Evolutionary conservation across 495 filamentous ascomycete species (phyloP).

Genomic region (Penicillium manginii): DNA sequence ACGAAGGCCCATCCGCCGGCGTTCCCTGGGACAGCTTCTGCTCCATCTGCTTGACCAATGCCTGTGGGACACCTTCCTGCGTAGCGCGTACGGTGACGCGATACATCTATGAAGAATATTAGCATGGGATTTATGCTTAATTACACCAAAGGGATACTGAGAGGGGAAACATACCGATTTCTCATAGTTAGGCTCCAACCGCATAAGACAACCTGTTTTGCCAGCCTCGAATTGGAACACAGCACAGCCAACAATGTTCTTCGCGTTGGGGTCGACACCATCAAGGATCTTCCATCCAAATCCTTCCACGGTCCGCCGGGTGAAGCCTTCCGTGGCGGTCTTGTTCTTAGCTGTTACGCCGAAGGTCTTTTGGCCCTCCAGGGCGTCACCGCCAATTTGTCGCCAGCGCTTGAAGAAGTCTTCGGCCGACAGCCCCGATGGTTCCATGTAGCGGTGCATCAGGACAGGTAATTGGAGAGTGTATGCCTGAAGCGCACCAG

Average conservation of each 20-base stretch:
- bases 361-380: slow-evolving; percentile 88
- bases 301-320: slow-evolving; percentile 69
- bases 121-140: background rate
- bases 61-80: slow-evolving; percentile 81
- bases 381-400: slow-evolving; percentile 87
- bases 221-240: slow-evolving; percentile 84
- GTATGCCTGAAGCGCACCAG: slow-evolving; percentile 89
- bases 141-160: too few relatives aligned
- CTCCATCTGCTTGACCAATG: slow-evolving; percentile 84
- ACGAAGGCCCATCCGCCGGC: slow-evolving; percentile 8
- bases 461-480: slow-evolving; percentile 89
- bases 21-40: slow-evolving; percentile 68
- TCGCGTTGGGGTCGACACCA: slow-evolving; percentile 84
- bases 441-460: slow-evolving; percentile 95
- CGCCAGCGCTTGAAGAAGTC: slow-evolving; percentile 99
- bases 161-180: slow-evolving; percentile 65
- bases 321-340: slow-evolving; percentile 57
- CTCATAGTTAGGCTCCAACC: slow-evolving; percentile 92
- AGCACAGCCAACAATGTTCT: slow-evolving; percentile 92
- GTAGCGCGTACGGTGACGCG: slow-evolving; percentile 94
- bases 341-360: slow-evolving; percentile 56
- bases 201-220: slow-evolving; percentile 91
- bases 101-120: slow-evolving; percentile 70
- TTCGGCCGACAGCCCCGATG: slow-evolving; percentile 77
- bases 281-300: slow-evolving; percentile 88